Percentiles rank a stretch among this genome's conserved stretches.
These are phyloP conservation scores for Gamsiella multidivaricata DNA, from an alignment of 192 early-diverging fungal species.

Conservation along the genomic window DNA sequence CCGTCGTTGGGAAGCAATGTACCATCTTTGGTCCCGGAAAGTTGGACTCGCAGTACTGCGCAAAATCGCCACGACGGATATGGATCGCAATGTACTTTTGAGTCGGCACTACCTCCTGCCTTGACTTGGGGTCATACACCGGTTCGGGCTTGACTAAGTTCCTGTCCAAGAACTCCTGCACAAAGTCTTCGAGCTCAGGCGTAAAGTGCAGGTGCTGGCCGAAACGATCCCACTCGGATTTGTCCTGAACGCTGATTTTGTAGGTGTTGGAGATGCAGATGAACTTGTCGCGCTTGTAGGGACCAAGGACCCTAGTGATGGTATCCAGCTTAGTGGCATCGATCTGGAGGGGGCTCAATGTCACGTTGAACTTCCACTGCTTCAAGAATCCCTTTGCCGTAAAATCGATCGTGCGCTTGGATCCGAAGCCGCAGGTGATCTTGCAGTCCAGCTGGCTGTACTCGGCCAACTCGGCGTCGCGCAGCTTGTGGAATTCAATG, in stretches of 20 bases:
- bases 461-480: constrained; percentile 27
- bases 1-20: constrained; percentile 46
- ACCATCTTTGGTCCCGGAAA: constrained; percentile 42
- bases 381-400: constrained; percentile 53
- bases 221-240: constrained; percentile 46
- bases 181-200: constrained; percentile 37
- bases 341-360: constrained; percentile 15
- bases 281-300: constrained; percentile 34
- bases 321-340: constrained; percentile 40
- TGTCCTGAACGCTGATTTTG: constrained; percentile 43
- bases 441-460: constrained; percentile 33
- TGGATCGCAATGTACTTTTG: constrained; percentile 50
- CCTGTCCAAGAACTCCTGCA: constrained; percentile 35
- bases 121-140: constrained; percentile 18
- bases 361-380: constrained; percentile 45
- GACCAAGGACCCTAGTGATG: constrained; percentile 20
- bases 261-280: constrained; percentile 53
- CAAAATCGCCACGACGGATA: constrained; percentile 48
- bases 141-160: constrained; percentile 24
- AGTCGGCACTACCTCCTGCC: constrained; percentile 15
- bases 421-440: constrained; percentile 52
- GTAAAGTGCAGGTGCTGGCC: constrained; percentile 53
- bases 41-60: constrained; percentile 39
- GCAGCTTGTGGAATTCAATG: constrained; percentile 44
- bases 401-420: constrained; percentile 50